Conservation (phyloP, 1,284 basidiomycete genomes). For the Fomitopsis pinicola region DNA sequence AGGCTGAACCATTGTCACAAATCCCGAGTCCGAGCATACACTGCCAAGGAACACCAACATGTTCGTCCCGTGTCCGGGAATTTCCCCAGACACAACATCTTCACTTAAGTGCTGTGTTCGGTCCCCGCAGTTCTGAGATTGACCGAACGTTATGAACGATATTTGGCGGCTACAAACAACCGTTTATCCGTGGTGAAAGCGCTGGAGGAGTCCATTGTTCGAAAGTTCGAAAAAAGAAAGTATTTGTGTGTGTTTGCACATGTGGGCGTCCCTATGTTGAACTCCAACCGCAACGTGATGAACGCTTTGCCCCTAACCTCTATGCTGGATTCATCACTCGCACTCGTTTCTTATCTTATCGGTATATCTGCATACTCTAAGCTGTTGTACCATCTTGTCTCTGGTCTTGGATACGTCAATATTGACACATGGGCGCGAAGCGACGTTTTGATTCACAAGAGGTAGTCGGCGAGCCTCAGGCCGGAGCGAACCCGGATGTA, state of each 20-base stretch:
- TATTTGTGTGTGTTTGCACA: not conserved
- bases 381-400: not conserved
- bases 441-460: not conserved
- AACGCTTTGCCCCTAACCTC: not conserved
- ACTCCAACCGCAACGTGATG: not conserved
- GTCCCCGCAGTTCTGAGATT: too few relatives aligned
- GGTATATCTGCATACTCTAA: not conserved
- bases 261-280: conserved; percentile 1
- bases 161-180: too few relatives aligned
- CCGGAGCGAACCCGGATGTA: not conserved
- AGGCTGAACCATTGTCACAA: too few relatives aligned
- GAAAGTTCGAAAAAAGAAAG: not conserved
- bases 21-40: too few relatives aligned
- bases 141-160: too few relatives aligned
- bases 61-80: too few relatives aligned
- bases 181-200: too few relatives aligned
- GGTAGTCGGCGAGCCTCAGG: not conserved
- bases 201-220: too few relatives aligned
- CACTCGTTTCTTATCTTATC: not conserved
- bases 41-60: too few relatives aligned
- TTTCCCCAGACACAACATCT: too few relatives aligned
- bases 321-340: not conserved
- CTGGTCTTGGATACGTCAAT: not conserved
- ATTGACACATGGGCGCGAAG: not conserved
- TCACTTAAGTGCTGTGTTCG: too few relatives aligned